Evolutionary conservation across 768 basidiomycete species (phyloP), one percentile per base, ranked within the genome.

Genomic region (Tricholomella constricta): DNA sequence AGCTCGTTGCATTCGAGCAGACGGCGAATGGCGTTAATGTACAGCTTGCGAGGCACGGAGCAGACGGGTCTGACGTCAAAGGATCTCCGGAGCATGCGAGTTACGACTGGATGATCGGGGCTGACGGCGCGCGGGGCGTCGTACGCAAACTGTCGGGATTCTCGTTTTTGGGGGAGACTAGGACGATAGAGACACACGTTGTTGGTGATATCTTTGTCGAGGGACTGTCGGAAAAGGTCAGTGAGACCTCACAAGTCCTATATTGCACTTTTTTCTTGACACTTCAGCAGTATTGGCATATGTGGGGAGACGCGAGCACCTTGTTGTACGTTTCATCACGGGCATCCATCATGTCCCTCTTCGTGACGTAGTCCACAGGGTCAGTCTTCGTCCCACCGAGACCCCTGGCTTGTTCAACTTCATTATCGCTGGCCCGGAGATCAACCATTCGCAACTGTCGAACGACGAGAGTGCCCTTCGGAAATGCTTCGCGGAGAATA

Each of bases 1-100:
- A 78, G 50, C 70, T 83, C 7, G 35, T 61, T n/a, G 74, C 74
- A 0, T 75, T 83, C 38, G 64, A 70, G 45, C 75, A 81, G 50
- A 55, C 58, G 8, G 62, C 65, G 2, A 67, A 70, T 27, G 54
- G 55, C 26, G 74, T 81, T 6, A 55, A 64, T 10, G 78, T 72
- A 6, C 67, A 68, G 11, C 51, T 81, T 4, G 31, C 69, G 23
- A 64, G 66, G 27, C 63, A 57, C 6, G 66, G 60, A 4, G 4
- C 44, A 34, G 40, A 48, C 52, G 35, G 52, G 36, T 29, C 51
- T 44, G 32, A 57, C 58, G 32, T 27, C 34, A 7, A 54, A 34
- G 62, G 61, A 17, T 62, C 56, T 9, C 43, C 27, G 7, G 77
- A 79, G 56, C 53, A 60, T 10, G 44, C 62, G 5, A 53, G 48